Evolutionary conservation across 352 stramenopile genomes (phyloP).

Genomic region (Chrysophaeum taylorii): DNA sequence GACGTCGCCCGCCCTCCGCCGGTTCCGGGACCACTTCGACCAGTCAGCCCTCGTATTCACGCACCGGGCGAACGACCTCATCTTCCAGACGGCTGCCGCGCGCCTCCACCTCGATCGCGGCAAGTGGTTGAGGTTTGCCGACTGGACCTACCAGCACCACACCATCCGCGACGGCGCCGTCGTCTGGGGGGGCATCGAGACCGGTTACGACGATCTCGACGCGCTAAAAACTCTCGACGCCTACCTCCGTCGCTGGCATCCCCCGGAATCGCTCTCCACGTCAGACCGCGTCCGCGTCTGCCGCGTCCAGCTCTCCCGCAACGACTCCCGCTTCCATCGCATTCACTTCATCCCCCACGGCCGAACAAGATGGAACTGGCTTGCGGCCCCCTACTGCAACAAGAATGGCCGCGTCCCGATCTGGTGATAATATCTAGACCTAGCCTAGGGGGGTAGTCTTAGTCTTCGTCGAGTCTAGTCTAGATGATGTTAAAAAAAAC

Average conservation of each 20-base stretch:
- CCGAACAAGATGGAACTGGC: neutral
- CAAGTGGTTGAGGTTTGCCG: neutral
- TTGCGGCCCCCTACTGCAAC: conserved; percentile 10
- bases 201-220: neutral
- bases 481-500: too few species aligned
- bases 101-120: neutral
- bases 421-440: too few species aligned
- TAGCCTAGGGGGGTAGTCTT: too few species aligned
- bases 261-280: neutral
- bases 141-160: conserved; percentile 9
- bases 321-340: neutral
- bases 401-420: neutral
- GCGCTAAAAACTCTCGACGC: neutral
- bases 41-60: neutral
- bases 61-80: conserved; percentile 13
- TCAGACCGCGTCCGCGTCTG: neutral
- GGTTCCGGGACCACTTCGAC: neutral
- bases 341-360: conserved; percentile 4
- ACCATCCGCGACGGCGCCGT: conserved; percentile 3
- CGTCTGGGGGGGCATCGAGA: conserved; percentile 8
- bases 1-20: neutral
- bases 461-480: too few species aligned
- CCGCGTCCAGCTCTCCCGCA: neutral
- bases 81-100: conserved; percentile 7
- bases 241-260: neutral